Evolutionary conservation across 2,329 filamentous ascomycete genomes (phyloP).

Genomic region (Venturia aucupariae): DNA sequence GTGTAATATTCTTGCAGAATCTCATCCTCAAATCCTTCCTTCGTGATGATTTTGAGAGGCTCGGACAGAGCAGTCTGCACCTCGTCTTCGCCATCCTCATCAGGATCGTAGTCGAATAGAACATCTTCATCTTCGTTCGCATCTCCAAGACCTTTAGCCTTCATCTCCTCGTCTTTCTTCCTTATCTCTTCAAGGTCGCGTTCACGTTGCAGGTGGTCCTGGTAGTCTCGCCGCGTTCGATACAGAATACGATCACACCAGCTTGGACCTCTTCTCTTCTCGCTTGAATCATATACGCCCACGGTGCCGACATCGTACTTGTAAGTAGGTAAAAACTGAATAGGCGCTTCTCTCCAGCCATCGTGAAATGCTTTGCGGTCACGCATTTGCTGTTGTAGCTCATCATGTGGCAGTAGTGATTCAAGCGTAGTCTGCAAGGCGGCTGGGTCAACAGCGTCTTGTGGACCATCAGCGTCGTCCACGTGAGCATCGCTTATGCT

Average conservation of each 20-base stretch:
- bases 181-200: slow-evolving; percentile 58
- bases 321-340: slow-evolving; percentile 87
- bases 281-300: slow-evolving; percentile 86
- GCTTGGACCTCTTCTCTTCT: slow-evolving; percentile 84
- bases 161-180: slow-evolving; percentile 77
- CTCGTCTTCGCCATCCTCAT: slow-evolving; percentile 60
- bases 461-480: slow-evolving; percentile 29
- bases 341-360: slow-evolving; percentile 82
- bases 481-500: slow-evolving; percentile 16
- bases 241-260: slow-evolving; percentile 96
- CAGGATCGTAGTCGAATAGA: slow-evolving; percentile 83
- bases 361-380: slow-evolving; percentile 76
- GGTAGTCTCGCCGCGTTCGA: slow-evolving; percentile 62
- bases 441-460: slow-evolving; percentile 56
- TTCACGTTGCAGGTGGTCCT: slow-evolving; percentile 53
- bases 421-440: slow-evolving; percentile 83
- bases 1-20: slow-evolving; percentile 61
- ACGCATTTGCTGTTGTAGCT: slow-evolving; percentile 66
- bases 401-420: slow-evolving; percentile 82
- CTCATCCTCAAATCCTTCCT: slow-evolving; percentile 48
- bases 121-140: slow-evolving; percentile 62
- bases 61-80: slow-evolving; percentile 40
- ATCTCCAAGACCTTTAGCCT: slow-evolving; percentile 63
- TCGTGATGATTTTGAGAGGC: slow-evolving; percentile 44
- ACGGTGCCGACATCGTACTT: slow-evolving; percentile 97